phyloP scores from a whole-genome alignment of 495 filamentous ascomycete species.

The Apodospora peruviana region DNA sequence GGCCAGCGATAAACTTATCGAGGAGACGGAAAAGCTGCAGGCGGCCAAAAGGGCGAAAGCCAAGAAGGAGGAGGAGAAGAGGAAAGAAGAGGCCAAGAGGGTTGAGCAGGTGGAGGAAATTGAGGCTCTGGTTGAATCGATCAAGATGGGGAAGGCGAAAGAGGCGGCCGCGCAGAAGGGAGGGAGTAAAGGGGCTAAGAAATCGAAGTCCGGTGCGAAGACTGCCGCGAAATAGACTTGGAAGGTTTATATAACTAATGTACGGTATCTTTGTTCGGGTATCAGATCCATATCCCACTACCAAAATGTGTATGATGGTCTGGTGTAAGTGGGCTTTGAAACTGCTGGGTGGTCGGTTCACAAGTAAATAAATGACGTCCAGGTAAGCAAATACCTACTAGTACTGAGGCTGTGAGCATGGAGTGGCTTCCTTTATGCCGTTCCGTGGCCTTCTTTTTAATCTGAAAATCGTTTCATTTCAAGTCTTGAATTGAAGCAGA shows the following conservation, averaged over 20 bases:
- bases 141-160: conserved; percentile 37
- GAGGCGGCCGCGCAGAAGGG: conserved; percentile 18
- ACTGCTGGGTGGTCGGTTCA: too few species aligned
- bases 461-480: too few species aligned
- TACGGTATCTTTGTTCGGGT: neutral
- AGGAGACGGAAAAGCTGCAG: conserved; percentile 74
- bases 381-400: too few species aligned
- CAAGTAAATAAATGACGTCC: too few species aligned
- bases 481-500: too few species aligned
- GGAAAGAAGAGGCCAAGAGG: conserved; percentile 33
- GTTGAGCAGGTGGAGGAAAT: conserved; percentile 32
- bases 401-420: too few species aligned
- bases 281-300: too few species aligned
- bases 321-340: too few species aligned
- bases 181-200: conserved; percentile 9
- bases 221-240: conserved; percentile 1
- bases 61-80: conserved; percentile 38
- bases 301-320: too few species aligned
- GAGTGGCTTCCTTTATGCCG: too few species aligned
- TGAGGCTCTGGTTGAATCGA: conserved; percentile 34
- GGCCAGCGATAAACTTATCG: conserved; percentile 77
- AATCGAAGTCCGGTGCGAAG: conserved; percentile 1
- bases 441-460: too few species aligned
- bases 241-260: neutral
- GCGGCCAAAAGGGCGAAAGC: conserved; percentile 70